phyloP scores from a whole-genome alignment of 2,329 filamentous ascomycete genomes.

The Sporothrix dimorphospora region DNA sequence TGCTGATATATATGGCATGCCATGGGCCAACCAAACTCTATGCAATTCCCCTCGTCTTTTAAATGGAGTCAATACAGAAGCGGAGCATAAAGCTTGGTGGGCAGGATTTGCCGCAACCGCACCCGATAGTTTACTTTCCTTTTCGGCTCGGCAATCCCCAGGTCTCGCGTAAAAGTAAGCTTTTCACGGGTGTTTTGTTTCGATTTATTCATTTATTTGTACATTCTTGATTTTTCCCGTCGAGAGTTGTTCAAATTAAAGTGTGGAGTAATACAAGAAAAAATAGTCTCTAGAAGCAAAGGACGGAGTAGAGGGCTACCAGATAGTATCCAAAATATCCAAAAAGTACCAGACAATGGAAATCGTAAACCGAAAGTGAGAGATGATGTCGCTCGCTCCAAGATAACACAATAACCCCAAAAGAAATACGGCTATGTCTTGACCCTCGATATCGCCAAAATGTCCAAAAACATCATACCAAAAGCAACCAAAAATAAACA shows the following conservation, averaged over 20 bases:
- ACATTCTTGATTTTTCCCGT: not conserved
- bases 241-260: not conserved
- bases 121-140: not conserved
- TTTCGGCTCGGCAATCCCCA: not conserved
- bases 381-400: not conserved
- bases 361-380: not conserved
- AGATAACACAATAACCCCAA: not conserved
- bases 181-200: not conserved
- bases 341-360: not conserved
- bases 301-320: not conserved
- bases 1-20: no score
- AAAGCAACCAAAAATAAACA: not conserved
- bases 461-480: not conserved
- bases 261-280: not conserved
- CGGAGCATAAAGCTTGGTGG: not conserved
- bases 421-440: not conserved
- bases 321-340: not conserved
- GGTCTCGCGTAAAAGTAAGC: not conserved
- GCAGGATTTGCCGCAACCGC: not conserved
- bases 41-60: not conserved
- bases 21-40: not conserved
- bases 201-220: not conserved
- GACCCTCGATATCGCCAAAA: not conserved
- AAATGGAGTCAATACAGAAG: not conserved
- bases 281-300: not conserved